Evolutionary conservation across 1,284 basidiomycete genomes (phyloP).

Genomic region (Leccinum solheimii): DNA sequence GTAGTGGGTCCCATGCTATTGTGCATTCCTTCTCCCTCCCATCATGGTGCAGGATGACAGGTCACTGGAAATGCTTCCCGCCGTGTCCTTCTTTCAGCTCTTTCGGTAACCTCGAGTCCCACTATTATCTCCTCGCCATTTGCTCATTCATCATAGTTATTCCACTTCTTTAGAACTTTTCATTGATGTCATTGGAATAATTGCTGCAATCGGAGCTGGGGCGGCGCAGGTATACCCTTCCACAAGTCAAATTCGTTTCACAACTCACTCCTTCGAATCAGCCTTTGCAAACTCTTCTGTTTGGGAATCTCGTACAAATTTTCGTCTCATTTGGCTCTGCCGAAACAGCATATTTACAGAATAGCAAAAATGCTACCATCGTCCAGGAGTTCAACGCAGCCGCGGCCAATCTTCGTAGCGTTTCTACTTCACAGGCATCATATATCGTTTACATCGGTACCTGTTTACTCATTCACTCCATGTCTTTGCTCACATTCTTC

Average conservation of each 20-base stretch:
- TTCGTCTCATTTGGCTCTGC: conserved; percentile 66
- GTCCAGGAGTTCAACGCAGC: conserved; percentile 38
- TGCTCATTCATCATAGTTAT: conserved; percentile 21
- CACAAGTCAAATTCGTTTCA: not conserved
- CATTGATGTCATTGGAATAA: conserved; percentile 65
- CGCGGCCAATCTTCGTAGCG: conserved; percentile 52
- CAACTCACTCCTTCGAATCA: conserved; percentile 30
- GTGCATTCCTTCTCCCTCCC: too few relatives aligned
- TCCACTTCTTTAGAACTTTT: conserved; percentile 61
- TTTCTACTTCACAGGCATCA: conserved; percentile 57
- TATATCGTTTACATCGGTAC: conserved; percentile 72
- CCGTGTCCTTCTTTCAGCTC: conserved; percentile 21
- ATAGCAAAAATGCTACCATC: conserved; percentile 23
- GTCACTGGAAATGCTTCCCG: too few relatives aligned
- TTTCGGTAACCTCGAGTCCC: conserved; percentile 20
- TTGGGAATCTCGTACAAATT: conserved; percentile 75
- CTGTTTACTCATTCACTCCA: conserved; percentile 25
- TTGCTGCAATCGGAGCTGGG: conserved; percentile 69
- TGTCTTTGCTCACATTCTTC: not conserved
- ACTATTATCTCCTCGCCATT: not conserved
- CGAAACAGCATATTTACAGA: conserved; percentile 19
- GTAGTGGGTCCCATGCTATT: too few relatives aligned
- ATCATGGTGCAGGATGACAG: too few relatives aligned
- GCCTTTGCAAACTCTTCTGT: conserved; percentile 83
- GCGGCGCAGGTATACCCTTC: conserved; percentile 61